Percentiles rank a stretch among this genome's conserved stretches.
Conservation (phyloP, 2,329 filamentous ascomycete genomes). For the Gliomastix tumulicola region DNA sequence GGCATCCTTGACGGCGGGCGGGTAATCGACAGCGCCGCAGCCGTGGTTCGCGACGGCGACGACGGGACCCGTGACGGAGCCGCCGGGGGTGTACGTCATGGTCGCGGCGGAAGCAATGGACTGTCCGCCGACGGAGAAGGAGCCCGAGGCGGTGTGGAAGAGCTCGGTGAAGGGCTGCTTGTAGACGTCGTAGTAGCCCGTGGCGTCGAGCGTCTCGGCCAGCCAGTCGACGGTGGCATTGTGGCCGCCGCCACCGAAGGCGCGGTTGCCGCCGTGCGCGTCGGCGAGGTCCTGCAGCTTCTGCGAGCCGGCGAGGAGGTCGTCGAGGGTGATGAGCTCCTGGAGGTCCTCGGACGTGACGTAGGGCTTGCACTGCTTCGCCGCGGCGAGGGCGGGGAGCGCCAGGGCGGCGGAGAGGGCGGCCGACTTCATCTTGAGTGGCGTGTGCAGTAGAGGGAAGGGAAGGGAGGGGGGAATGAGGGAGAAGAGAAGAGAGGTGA, state of each 20-base stretch:
- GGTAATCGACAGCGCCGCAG: constrained; percentile 45
- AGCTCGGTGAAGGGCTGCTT: constrained; percentile 36
- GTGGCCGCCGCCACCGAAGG: constrained; percentile 35
- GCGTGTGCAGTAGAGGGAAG: too few species aligned
- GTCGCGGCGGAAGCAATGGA: constrained; percentile 17
- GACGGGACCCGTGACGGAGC: constrained; percentile 28
- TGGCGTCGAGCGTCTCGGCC: constrained; percentile 26
- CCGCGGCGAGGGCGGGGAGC: constrained; percentile 1
- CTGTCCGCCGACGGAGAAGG: constrained; percentile 25
- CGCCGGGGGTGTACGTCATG: constrained; percentile 44
- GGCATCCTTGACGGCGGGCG: constrained; percentile 40
- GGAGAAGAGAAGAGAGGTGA: too few species aligned
- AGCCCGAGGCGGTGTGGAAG: constrained; percentile 24
- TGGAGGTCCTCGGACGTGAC: constrained; percentile 31
- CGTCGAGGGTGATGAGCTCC: constrained; percentile 26
- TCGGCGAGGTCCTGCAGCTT: constrained; percentile 36
- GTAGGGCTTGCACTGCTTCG: constrained; percentile 17
- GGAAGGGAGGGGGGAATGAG: too few species aligned
- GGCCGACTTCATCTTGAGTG: too few species aligned
- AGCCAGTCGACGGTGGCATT: constrained; percentile 38
- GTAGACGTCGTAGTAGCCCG: constrained; percentile 32
- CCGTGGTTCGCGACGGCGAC: constrained; percentile 45
- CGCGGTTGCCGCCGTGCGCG: constrained; percentile 31
- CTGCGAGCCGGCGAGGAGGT: constrained; percentile 33
- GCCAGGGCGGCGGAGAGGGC: constrained; percentile 3